Base-by-base conservation (phyloP, 2,329 filamentous ascomycete genomes). In the Rhynchosporium secalis region DNA sequence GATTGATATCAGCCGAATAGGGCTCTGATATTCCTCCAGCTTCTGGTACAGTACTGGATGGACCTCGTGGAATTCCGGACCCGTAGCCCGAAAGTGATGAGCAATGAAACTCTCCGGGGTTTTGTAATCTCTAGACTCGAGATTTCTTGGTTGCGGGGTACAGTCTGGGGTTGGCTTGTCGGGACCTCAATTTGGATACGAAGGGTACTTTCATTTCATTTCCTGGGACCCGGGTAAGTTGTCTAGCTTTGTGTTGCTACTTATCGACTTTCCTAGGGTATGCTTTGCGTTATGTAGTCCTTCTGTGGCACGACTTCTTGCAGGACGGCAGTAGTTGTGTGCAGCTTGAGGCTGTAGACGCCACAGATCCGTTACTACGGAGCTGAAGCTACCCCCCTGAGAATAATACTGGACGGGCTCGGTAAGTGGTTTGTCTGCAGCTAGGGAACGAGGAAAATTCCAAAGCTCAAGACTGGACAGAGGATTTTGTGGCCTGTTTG, bases 311-410 rank as follows among this genome's bases (percentile, higher is more conserved):
- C 51, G 28, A 20, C 4, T 13, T 6, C 33, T 33, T 33, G 49
- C 2, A 54, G 15, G 43, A 45, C 43, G 33, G 9, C 33, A 36
- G 33, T 36, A 36, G 33, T 36, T 10, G 5, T 36, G 33, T 6
- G 20, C 20, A 20, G 20, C 20, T 20, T 20, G 20, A 36, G 5
- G 9, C 33, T 36, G 33, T 36, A 10, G 2, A 36, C 5, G 33
- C 33, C 33, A 36, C 33, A 36, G 33, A 36, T 10, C 1, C 33
- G 66, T 80, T 76, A 20, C 20, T 20, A 20, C 20, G 20, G 7
- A 83, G 71, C 59, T 76, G 9, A 36, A 36, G 20, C 20, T 20
- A 20, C 20, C 20, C 20, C 20, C 20, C 20, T 20, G 20, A 20
- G 20, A 20, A 20, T 20, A 20, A 20, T 20, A 20, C 20, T 20